Evolutionary conservation across 257 asterid genomes (phyloP).

Genomic region (Solanum piurae): DNA sequence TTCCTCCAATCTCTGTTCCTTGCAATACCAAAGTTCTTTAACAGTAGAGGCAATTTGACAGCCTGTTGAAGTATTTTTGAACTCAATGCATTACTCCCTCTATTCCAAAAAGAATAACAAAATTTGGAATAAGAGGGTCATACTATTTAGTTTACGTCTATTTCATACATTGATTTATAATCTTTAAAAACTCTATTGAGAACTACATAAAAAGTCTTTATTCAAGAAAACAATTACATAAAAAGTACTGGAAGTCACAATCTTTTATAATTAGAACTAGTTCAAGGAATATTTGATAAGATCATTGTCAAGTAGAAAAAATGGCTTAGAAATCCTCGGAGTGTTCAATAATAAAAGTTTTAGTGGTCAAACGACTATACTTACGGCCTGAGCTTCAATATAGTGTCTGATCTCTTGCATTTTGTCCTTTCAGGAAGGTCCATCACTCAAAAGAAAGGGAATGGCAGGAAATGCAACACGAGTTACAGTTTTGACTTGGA

Average conservation of each 20-base stretch:
- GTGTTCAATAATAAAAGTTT: background rate
- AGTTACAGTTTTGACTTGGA: constrained; percentile 86
- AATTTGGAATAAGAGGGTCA: background rate
- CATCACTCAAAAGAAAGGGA: constrained; percentile 83
- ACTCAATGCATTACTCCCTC: background rate
- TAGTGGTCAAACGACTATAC: background rate
- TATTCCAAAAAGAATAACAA: background rate
- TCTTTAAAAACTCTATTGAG: background rate
- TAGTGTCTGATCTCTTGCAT: background rate
- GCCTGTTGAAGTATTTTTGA: background rate
- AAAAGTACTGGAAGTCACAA: background rate
- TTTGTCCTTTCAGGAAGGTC: constrained; percentile 54
- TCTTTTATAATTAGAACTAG: background rate
- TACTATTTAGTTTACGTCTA: background rate
- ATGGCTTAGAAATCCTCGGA: background rate
- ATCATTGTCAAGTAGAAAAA: background rate
- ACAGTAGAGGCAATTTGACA: background rate
- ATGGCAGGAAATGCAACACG: constrained; percentile 45
- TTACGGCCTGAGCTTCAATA: background rate
- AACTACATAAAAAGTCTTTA: background rate
- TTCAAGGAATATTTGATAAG: background rate
- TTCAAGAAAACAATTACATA: background rate
- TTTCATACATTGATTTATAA: background rate
- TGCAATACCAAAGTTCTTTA: background rate
- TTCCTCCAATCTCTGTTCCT: background rate